Conservation (phyloP, 164 flowering plant species). For the Amborella trichopoda region DNA sequence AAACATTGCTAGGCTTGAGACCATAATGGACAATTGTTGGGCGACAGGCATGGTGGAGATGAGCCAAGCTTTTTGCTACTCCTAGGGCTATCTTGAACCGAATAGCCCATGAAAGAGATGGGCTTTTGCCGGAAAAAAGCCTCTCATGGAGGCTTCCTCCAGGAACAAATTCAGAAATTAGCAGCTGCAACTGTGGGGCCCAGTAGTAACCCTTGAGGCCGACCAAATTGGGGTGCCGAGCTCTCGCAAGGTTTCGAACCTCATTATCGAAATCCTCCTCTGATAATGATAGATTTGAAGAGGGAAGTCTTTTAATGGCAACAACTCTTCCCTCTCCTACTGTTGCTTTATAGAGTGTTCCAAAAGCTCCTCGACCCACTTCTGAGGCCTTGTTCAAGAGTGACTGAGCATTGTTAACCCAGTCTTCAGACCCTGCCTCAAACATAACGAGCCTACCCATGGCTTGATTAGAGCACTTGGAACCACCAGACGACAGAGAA, state of each 20-base stretch:
- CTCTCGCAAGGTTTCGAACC: constrained; percentile 60
- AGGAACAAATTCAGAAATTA: constrained; percentile 61
- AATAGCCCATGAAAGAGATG: constrained; percentile 59
- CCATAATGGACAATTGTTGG: constrained; percentile 86
- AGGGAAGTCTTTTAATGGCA: constrained; percentile 59
- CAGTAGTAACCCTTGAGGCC: constrained; percentile 45
- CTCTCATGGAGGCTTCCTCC: constrained; percentile 63
- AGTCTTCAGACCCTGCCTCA: constrained; percentile 22
- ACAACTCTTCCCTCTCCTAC: constrained; percentile 39
- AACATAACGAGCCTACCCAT: constrained; percentile 63
- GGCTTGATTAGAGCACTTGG: constrained; percentile 28
- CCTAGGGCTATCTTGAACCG: constrained; percentile 70
- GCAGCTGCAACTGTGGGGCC: constrained; percentile 67
- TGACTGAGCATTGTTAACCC: constrained; percentile 32
- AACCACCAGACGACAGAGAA: constrained; percentile 71
- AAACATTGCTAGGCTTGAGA: constrained; percentile 75
- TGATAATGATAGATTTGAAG: constrained; percentile 43
- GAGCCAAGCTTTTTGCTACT: constrained; percentile 79
- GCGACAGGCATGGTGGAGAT: constrained; percentile 64
- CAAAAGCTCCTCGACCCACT: constrained; percentile 75
- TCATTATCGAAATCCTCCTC: constrained; percentile 86
- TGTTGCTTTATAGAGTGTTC: constrained; percentile 76
- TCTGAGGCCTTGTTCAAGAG: constrained; percentile 66
- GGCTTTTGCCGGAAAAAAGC: constrained; percentile 27
- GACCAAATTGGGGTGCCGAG: constrained; percentile 65